phyloP scores from a whole-genome alignment of 805 yeast species.

The Kodamaea restingae region DNA sequence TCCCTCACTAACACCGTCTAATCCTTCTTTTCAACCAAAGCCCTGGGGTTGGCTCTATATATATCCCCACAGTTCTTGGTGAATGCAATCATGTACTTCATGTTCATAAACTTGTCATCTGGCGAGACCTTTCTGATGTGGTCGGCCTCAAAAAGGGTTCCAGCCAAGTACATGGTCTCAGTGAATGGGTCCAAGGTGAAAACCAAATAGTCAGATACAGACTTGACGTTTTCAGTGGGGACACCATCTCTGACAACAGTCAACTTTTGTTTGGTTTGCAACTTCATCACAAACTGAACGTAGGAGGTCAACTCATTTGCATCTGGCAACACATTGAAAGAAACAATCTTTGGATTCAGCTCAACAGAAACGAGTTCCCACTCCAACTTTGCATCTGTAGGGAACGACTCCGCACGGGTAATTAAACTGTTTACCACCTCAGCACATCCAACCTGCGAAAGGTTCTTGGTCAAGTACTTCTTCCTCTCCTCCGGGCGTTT shows the following conservation, averaged over 20 bases:
- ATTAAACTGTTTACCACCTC: slow-evolving; percentile 29
- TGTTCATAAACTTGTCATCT: slow-evolving; percentile 21
- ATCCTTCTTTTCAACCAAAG: slow-evolving; percentile 1
- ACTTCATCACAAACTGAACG: slow-evolving; percentile 38
- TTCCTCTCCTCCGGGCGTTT: slow-evolving; percentile 27
- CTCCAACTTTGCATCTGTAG: slow-evolving; percentile 53
- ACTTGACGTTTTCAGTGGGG: slow-evolving; percentile 22
- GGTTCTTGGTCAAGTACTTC: slow-evolving; percentile 41
- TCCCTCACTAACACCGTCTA: slow-evolving; percentile 7
- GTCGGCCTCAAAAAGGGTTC: slow-evolving; percentile 37
- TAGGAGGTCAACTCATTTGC: slow-evolving; percentile 33
- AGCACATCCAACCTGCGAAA: slow-evolving; percentile 33
- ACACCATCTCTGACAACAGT: slow-evolving; percentile 21
- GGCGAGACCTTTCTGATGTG: slow-evolving; percentile 36
- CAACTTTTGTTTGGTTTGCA: slow-evolving; percentile 35
- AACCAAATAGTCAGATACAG: slow-evolving; percentile 36
- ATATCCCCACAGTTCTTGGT: slow-evolving; percentile 36
- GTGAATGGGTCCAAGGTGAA: slow-evolving; percentile 38
- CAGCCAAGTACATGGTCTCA: slow-evolving; percentile 36
- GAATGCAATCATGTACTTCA: slow-evolving; percentile 22
- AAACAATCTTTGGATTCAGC: slow-evolving; percentile 65
- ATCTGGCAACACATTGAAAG: slow-evolving; percentile 64
- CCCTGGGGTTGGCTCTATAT: slow-evolving; percentile 33
- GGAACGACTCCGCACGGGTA: slow-evolving; percentile 40
- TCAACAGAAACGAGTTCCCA: slow-evolving; percentile 79